Conservation (phyloP, 2,329 filamentous ascomycete genomes). For the Thelonectria discophora region DNA sequence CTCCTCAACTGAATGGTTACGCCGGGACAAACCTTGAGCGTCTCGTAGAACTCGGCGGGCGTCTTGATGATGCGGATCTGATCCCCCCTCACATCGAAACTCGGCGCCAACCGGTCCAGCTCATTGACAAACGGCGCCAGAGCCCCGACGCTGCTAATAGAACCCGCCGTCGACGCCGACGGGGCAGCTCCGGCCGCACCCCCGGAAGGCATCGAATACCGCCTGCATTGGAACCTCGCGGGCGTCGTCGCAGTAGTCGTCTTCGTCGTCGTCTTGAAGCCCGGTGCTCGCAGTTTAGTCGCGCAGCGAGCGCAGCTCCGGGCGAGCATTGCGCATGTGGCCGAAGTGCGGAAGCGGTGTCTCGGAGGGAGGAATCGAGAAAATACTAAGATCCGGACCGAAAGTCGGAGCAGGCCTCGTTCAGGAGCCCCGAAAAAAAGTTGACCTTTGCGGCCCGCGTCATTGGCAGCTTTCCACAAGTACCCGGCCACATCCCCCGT, state of each 20-base stretch:
- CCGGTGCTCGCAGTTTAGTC: conserved; percentile 37
- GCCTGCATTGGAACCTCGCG: conserved; percentile 50
- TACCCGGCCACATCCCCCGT: conserved; percentile 1
- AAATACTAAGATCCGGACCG: not conserved
- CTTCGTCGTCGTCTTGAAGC: conserved; percentile 32
- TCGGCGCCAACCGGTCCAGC: conserved; percentile 88
- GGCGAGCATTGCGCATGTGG: conserved; percentile 45
- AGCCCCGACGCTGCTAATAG: conserved; percentile 47
- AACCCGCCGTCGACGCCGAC: conserved; percentile 40
- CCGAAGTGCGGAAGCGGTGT: not conserved
- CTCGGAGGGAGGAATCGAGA: conserved; percentile 2
- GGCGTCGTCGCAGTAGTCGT: conserved; percentile 24
- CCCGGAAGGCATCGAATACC: conserved; percentile 50
- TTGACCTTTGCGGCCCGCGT: conserved; percentile 29
- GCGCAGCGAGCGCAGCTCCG: conserved; percentile 48
- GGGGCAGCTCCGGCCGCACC: conserved; percentile 15
- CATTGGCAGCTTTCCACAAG: conserved; percentile 29
- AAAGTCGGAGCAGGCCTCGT: conserved; percentile 8
- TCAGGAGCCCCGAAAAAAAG: conserved; percentile 31
- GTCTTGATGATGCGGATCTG: conserved; percentile 82
- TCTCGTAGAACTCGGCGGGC: conserved; percentile 90
- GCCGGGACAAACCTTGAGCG: conserved; percentile 74
- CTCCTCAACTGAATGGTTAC: too few species aligned
- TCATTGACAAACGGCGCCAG: conserved; percentile 70
- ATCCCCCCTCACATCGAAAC: conserved; percentile 84